Base-by-base conservation (phyloP, 495 filamentous ascomycete species). In the Immersiella caudata region DNA sequence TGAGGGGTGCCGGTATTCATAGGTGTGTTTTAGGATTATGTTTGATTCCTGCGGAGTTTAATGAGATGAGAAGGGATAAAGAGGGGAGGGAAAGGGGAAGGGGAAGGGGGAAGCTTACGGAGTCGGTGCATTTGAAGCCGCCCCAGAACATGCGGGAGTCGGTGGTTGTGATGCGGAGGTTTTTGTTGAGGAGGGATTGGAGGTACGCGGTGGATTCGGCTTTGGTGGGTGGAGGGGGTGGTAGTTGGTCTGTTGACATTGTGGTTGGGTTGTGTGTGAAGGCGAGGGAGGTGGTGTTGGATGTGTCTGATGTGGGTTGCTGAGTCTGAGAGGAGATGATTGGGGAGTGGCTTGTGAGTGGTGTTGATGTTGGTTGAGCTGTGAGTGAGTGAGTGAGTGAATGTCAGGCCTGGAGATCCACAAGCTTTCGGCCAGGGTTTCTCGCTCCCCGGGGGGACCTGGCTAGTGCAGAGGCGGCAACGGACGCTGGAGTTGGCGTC, bases 71-170 rank as follows among this genome's bases (percentile, higher is more conserved):
- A 33, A 8, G 29, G 29, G 29, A 8, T 33, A 4, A 4, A 33
- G 3, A 8, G 29, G 29, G 4, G 3, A 33, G 29, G 29, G 36
- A 22, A 24, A 60, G 18, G 66, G 21, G 50, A 49, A 21, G 65
- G 24, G 36, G 54, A 22, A 57, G 50, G 20, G 60, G 16, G 29
- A n/a, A n/a, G 55, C 83, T 54, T 71, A 96, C 95, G 60, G 91
- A 88, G 81, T 99, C 95, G 22, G 93, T 97, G 79, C 96, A 98
- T 78, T 94, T 97, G 80, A 99, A 91, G 65, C 86, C 81, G 36
- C 95, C 95, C 46, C 92, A 83, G 78, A 98, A 99, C 81, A 97
- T 90, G 51, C 95, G 91, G 26, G 81, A 84, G 76, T 98, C 95
- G 5, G 89, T 91, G 26, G 90, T 91, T 71, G 92, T 88, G 60